These are phyloP conservation scores for Fistulifera pelliculosa DNA, from an alignment of 108 stramenopile species.

Conservation along the genomic window DNA sequence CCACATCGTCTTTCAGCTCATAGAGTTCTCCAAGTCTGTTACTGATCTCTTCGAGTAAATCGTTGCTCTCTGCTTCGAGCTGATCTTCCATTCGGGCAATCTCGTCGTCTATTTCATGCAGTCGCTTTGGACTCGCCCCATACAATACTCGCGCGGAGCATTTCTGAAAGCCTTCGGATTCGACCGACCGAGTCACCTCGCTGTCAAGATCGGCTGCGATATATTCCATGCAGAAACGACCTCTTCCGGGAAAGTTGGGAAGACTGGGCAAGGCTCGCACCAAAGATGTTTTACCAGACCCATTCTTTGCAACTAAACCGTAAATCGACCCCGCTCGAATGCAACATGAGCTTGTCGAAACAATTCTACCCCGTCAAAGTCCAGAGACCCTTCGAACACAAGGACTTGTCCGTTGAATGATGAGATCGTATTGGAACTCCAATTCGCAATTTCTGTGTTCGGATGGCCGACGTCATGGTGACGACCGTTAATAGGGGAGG, in stretches of 20 bases:
- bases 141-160: background rate
- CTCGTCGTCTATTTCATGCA: background rate
- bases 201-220: conserved; percentile 16
- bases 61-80: conserved; percentile 4
- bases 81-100: conserved; percentile 9
- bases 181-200: background rate
- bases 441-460: too few relatives aligned
- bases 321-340: conserved; percentile 19
- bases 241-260: conserved; percentile 16
- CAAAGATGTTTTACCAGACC: conserved; percentile 30
- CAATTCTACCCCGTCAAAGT: background rate
- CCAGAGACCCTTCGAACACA: background rate
- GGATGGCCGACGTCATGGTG: too few relatives aligned
- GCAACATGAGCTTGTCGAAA: too few relatives aligned
- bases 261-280: conserved; percentile 21
- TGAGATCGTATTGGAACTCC: background rate
- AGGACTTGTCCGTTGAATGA: background rate
- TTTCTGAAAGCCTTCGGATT: background rate
- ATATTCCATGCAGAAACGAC: too few relatives aligned
- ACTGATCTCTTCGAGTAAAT: conserved; percentile 11
- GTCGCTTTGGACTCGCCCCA: conserved; percentile 4
- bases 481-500: too few relatives aligned
- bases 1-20: conserved; percentile 25
- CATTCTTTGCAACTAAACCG: conserved; percentile 36
- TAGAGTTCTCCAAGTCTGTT: conserved; percentile 21